Conservation (phyloP, 495 filamentous ascomycete genomes). For the Trichoderma reesei region DNA sequence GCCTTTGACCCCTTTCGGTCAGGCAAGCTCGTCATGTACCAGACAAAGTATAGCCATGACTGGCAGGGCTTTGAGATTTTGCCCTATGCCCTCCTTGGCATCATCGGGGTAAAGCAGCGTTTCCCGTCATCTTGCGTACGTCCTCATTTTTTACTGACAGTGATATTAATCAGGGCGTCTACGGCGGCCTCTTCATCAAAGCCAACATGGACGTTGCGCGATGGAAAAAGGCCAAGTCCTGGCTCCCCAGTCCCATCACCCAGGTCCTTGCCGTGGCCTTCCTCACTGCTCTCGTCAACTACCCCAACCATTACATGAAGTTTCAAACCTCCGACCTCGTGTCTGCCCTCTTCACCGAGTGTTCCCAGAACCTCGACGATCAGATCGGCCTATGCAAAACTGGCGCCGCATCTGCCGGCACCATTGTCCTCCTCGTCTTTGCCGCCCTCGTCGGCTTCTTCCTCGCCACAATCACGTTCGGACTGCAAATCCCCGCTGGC, state of each 20-base stretch:
- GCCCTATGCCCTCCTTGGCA: slow-evolving; percentile 78
- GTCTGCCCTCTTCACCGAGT: slow-evolving; percentile 86
- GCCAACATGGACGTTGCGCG: slow-evolving; percentile 78
- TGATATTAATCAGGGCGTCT: slow-evolving; percentile 48
- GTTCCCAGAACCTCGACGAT: slow-evolving; percentile 65
- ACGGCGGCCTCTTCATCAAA: slow-evolving; percentile 90
- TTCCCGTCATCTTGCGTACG: not conserved
- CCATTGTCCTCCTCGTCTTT: slow-evolving; percentile 68
- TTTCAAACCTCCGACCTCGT: slow-evolving; percentile 88
- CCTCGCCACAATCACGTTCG: slow-evolving; percentile 83
- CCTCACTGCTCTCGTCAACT: slow-evolving; percentile 82
- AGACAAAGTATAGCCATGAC: slow-evolving; percentile 82
- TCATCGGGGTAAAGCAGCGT: slow-evolving; percentile 49
- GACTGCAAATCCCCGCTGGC: slow-evolving; percentile 91
- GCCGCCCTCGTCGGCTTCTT: slow-evolving; percentile 76
- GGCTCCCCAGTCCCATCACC: slow-evolving; percentile 54
- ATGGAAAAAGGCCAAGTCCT: slow-evolving; percentile 60
- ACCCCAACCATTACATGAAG: slow-evolving; percentile 89
- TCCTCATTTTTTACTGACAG: slow-evolving; percentile 8
- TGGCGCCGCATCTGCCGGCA: slow-evolving; percentile 56
- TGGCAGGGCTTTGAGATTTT: slow-evolving; percentile 96
- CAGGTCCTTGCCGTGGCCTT: slow-evolving; percentile 70
- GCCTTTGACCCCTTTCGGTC: slow-evolving; percentile 91
- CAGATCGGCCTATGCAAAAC: slow-evolving; percentile 80
- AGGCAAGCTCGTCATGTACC: slow-evolving; percentile 92